Percentiles rank a stretch among this genome's conserved stretches.
Conservation (phyloP, 1,139 yeast species). For the Saccharomyces hybrid region DNA sequence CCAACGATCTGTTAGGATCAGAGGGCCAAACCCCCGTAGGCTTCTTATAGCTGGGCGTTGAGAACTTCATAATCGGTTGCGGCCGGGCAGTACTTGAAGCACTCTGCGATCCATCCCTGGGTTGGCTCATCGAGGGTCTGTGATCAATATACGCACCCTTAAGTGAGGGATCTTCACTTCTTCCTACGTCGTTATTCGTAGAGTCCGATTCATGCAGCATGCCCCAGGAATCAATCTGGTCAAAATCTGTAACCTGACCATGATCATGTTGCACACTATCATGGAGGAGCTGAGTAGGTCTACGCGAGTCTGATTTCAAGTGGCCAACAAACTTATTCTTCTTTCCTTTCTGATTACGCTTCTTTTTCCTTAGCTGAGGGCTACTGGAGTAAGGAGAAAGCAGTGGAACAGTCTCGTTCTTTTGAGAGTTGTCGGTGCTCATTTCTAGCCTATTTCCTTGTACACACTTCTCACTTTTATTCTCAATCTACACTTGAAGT, state of each 20-base stretch:
- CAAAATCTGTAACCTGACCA: constrained; percentile 19
- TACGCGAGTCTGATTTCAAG: neutral
- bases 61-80: constrained; percentile 7
- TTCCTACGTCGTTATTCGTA: constrained; percentile 8
- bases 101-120: constrained; percentile 12
- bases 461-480: neutral
- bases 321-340: neutral
- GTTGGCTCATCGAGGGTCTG: constrained; percentile 21
- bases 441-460: neutral
- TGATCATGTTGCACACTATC: constrained; percentile 1
- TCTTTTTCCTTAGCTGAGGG: neutral
- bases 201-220: constrained; percentile 27
- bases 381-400: neutral
- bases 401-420: neutral
- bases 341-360: neutral
- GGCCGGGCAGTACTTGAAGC: constrained; percentile 2
- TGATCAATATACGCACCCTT: constrained; percentile 28
- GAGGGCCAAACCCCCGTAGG: neutral
- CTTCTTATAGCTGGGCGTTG: constrained; percentile 3
- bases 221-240: constrained; percentile 30
- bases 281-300: neutral
- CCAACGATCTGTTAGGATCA: neutral
- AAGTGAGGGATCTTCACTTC: constrained; percentile 17
- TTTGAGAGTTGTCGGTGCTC: neutral
- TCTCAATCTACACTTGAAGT: neutral